Evolutionary conservation across 768 basidiomycete species (phyloP).

Genomic region (Termitomyces heimii): DNA sequence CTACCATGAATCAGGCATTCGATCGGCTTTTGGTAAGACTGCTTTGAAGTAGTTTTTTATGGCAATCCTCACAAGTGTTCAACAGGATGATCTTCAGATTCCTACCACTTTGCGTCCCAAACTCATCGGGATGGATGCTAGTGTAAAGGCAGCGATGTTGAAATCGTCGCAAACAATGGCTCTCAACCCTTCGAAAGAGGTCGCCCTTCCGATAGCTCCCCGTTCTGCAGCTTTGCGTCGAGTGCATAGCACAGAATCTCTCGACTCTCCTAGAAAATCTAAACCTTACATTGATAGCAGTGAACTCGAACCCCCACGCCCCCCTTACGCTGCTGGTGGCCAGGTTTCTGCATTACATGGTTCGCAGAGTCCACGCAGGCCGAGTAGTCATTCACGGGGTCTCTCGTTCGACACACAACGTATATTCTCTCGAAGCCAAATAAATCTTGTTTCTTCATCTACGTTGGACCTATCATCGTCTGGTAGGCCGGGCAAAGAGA

Average conservation of each 20-base stretch:
- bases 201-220: slow-evolving; percentile 39
- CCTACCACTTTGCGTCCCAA: slow-evolving; percentile 73
- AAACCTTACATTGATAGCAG: slow-evolving; percentile 34
- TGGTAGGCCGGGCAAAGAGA: slow-evolving; percentile 46
- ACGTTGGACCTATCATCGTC: slow-evolving; percentile 35
- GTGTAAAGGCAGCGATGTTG: slow-evolving; percentile 89
- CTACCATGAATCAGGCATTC: slow-evolving; percentile 63
- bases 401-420: slow-evolving; percentile 51
- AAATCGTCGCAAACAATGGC: slow-evolving; percentile 73
- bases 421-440: slow-evolving; percentile 48
- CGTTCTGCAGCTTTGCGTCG: slow-evolving; percentile 49
- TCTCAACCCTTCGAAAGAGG: slow-evolving; percentile 27
- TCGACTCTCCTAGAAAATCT: slow-evolving; percentile 47
- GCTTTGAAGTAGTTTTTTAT: background rate
- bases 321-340: slow-evolving; percentile 24
- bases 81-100: slow-evolving; percentile 85
- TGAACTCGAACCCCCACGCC: slow-evolving; percentile 29
- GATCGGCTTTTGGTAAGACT: slow-evolving; percentile 70
- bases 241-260: slow-evolving; percentile 68
- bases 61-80: background rate
- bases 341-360: slow-evolving; percentile 32
- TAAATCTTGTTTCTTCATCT: slow-evolving; percentile 39
- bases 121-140: slow-evolving; percentile 72
- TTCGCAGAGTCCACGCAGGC: slow-evolving; percentile 31
- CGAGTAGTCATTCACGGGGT: slow-evolving; percentile 50